Base-by-base conservation (phyloP, 140 eudicot genomes). In the Stevia rebaudiana region DNA sequence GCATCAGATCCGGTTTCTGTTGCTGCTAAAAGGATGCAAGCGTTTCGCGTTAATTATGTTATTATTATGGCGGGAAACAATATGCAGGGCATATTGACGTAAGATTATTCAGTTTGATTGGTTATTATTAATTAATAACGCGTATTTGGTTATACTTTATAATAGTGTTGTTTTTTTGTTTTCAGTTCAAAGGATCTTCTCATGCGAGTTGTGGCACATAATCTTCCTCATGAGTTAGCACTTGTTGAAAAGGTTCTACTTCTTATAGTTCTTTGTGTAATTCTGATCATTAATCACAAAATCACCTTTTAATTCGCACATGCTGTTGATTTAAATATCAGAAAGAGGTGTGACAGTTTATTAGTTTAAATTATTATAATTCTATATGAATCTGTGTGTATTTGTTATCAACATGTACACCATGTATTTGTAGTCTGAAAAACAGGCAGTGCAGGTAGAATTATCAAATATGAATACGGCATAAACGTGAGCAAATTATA, bases 21-120 rank as follows among this genome's bases (percentile, higher is more conserved):
- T 61, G 98, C 98, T 76, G 98, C 98, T 47, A 92, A 88, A 76
- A 83, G 47, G 67, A 92, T 92, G 98, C 87, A 81, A 62, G 98
- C 88, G 42, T 58, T 77, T 61, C 79, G 83, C 56, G 94, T 85
- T 68, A 88, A 80, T 74, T 92, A 94, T 19, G 96, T 83, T 65
- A 59, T 92, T 25, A 65, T 92, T 31, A 73, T 74, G 79, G 63
- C 76, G 15, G 89, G 84, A 68, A 88, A 75, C 83, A 81, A 69
- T 62, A 86, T 92, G 43, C 96, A 82, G 68, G 98, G 98, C 65
- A 88, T 92, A 71, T 76, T 92, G 59, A 92, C 98, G 98, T 88
- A 84, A 11, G 46, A 31, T 54, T 67, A 63, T 76, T 70, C 65
- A 41, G 10, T 44, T 41, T 44, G 24, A 44, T 42, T 53, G 11